Base-by-base conservation (phyloP, 495 filamentous ascomycete genomes). In the Hamigera avellanea region DNA sequence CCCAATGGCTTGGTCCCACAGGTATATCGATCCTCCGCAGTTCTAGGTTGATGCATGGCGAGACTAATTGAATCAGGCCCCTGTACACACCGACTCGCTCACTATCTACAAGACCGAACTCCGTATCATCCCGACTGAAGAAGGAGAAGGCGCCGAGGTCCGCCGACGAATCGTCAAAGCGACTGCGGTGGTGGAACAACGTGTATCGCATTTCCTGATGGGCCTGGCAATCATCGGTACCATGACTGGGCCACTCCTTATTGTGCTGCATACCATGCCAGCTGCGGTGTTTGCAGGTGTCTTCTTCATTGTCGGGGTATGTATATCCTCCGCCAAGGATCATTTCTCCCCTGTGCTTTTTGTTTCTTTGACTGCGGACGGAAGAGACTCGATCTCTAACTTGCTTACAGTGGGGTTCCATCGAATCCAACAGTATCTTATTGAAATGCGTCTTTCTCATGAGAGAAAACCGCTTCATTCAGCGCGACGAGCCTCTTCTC, bases 1-100 rank as follows among this genome's bases (percentile, higher is more conserved):
- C 86, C 85, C 18, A 91, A 91, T 53, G 86, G 85, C 2, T 74
- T 93, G n/a, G 81, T 85, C 42, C 80, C 80, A 1, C 86, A 93
- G 41, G 45, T 48, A 41, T 6, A 16, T 14, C 9, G 1, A 26
- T 33, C 10, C 12, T 33, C 14, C 26, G 13, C 2, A 15, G n/a
- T 40, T n/a, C n/a, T n/a, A n/a, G n/a, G n/a, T n/a, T n/a, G n/a
- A n/a, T n/a, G n/a, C 9, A 23, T 9, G 5, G 9, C 21, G 21
- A 23, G 5, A 23, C 4, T 5, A 23, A 9, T 23, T 23, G 21
- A 23, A 23, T 23, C 15, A 45, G 61, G 85, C 83, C 2, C 85
- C 86, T 3, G 85, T 91, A 57, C 84, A 91, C 61, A 93, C 86
- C 9, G 74, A 46, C 40, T 46, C 43, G n/a, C 40, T 50, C n/a